Percentiles rank a stretch among this genome's conserved stretches.
phyloP scores from a whole-genome alignment of 2,329 filamentous ascomycete genomes.

The Calonectria pteridis region DNA sequence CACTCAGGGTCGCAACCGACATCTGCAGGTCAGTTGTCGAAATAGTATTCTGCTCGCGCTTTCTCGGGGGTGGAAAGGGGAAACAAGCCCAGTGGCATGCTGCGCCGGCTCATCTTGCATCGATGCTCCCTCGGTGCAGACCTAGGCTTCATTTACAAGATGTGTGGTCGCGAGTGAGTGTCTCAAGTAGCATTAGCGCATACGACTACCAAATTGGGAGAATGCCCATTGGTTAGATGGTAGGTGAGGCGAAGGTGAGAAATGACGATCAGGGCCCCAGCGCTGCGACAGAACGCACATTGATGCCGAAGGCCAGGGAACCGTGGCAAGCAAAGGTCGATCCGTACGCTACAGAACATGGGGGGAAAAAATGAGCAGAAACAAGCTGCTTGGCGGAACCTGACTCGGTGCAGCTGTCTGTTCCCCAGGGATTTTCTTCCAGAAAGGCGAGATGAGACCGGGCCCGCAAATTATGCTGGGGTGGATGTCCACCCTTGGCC shows the following conservation, averaged over 20 bases:
- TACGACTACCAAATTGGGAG: slow-evolving; percentile 27
- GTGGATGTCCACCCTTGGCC: slow-evolving; percentile 23
- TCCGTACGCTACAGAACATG: not conserved
- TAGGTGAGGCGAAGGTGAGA: slow-evolving; percentile 14
- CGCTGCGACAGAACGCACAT: slow-evolving; percentile 20
- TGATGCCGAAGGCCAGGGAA: slow-evolving; percentile 20
- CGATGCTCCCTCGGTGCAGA: slow-evolving; percentile 17
- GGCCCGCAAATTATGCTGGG: slow-evolving; percentile 33
- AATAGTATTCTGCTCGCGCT: not conserved
- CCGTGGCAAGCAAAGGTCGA: slow-evolving; percentile 15
- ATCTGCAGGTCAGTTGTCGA: slow-evolving; percentile 9
- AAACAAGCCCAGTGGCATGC: slow-evolving; percentile 1
- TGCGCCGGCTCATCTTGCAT: slow-evolving; percentile 13
- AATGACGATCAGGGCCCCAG: slow-evolving; percentile 18
- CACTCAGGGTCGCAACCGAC: slow-evolving; percentile 1
- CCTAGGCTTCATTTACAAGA: not conserved
- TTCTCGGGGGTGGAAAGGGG: slow-evolving; percentile 7
- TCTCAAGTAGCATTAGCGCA: slow-evolving; percentile 22
- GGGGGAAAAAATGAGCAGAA: slow-evolving; percentile 5
- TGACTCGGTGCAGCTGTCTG: slow-evolving; percentile 26
- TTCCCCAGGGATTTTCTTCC: slow-evolving; percentile 28
- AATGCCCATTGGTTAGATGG: not conserved
- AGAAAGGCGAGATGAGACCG: slow-evolving; percentile 37
- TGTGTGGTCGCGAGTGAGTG: slow-evolving; percentile 6
- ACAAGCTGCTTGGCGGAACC: slow-evolving; percentile 19